These are phyloP conservation scores for Micractinium conductrix DNA, from an alignment of 139 green algal genomes.

Conservation along the genomic window DNA sequence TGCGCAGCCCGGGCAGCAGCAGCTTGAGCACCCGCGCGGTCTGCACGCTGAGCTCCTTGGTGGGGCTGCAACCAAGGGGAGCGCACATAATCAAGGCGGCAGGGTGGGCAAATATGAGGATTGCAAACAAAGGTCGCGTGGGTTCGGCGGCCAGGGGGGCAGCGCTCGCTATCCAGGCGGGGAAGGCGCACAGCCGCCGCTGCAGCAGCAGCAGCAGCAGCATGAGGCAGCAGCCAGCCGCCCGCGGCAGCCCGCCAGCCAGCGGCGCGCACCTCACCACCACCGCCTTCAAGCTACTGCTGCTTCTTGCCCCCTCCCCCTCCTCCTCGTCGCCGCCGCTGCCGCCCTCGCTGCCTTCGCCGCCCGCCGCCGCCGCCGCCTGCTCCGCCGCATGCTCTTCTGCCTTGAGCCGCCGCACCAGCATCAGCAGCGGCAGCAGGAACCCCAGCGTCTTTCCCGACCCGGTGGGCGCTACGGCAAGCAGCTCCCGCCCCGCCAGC, in stretches of 20 bases:
- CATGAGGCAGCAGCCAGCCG: not conserved
- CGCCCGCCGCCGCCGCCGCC: not conserved
- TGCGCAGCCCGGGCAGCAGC: conserved; percentile 69
- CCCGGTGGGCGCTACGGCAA: conserved; percentile 90
- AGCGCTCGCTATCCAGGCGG: not conserved
- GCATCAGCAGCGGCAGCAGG: conserved; percentile 81
- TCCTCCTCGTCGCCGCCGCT: not conserved
- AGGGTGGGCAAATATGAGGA: not conserved
- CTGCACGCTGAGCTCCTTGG: conserved; percentile 90
- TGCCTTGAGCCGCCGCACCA: conserved; percentile 16
- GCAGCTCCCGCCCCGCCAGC: conserved; percentile 72
- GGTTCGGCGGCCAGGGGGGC: not conserved
- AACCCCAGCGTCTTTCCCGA: conserved; percentile 95
- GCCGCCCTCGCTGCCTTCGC: not conserved
- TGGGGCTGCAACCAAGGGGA: conserved; percentile 86
- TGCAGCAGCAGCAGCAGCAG: too few species aligned
- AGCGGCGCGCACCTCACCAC: conserved; percentile 20
- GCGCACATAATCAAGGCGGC: conserved; percentile 42
- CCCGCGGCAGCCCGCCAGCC: not conserved
- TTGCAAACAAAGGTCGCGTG: not conserved
- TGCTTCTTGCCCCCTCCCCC: not conserved
- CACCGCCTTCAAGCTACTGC: conserved; percentile 33
- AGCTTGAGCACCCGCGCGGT: conserved; percentile 77
- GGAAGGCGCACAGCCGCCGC: not conserved
- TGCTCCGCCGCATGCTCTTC: conserved; percentile 45